These are phyloP conservation scores for Ammopiptanthus mongolicus DNA, from an alignment of 306 rosid species.

Conservation along the genomic window DNA sequence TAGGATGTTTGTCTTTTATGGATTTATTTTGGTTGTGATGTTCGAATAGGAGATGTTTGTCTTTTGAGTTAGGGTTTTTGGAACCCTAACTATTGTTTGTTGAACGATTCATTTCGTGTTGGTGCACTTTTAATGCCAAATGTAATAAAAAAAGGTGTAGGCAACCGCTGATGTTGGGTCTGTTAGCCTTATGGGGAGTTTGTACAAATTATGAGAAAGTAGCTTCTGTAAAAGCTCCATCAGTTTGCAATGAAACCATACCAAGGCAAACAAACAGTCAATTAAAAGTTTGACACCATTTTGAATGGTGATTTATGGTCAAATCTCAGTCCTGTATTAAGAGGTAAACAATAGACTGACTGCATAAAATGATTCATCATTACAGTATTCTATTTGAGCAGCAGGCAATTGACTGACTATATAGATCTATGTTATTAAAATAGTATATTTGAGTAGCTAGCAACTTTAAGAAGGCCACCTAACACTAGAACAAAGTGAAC, in stretches of 20 bases:
- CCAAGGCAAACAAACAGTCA: slow-evolving; percentile 5
- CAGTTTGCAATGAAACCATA: neutral
- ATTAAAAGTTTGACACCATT: neutral
- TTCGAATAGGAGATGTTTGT: no score
- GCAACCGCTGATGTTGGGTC: neutral
- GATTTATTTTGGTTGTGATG: slow-evolving; percentile 47
- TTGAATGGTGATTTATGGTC: slow-evolving; percentile 1
- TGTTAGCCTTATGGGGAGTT: neutral
- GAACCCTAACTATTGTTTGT: no score
- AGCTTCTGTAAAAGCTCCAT: neutral
- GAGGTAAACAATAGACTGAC: neutral
- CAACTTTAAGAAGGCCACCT: slow-evolving; percentile 11
- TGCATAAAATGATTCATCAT: slow-evolving; percentile 5
- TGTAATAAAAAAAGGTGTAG: neutral
- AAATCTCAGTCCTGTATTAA: slow-evolving; percentile 6
- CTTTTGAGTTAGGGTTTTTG: no score
- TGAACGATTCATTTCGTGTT: no score
- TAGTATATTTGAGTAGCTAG: neutral
- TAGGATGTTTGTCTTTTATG: no score
- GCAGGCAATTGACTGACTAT: neutral
- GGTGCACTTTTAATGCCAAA: neutral
- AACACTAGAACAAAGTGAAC: no score
- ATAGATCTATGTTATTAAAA: slow-evolving; percentile 13
- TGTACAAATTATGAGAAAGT: neutral
- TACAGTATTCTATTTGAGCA: slow-evolving; percentile 7